Percentiles rank a stretch among this genome's conserved stretches.
Conservation (phyloP, 495 filamentous ascomycete species). For the Aspergillus nidulans region DNA sequence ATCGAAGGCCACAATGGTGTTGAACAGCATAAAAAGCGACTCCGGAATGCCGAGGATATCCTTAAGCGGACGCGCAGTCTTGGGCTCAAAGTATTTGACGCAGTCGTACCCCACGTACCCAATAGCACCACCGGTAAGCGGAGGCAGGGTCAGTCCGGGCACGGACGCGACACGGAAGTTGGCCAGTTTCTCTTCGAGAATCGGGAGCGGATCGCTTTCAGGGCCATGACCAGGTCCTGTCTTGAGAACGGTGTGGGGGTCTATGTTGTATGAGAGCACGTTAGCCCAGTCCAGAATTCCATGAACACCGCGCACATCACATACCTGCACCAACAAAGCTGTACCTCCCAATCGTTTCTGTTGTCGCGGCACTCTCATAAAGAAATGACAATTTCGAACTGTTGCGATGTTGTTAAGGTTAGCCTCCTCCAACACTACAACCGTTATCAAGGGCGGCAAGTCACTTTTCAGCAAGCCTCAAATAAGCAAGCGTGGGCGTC, state of each 20-base stretch:
- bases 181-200: slow-evolving; percentile 73
- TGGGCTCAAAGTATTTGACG: slow-evolving; percentile 94
- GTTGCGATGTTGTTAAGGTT: slow-evolving; percentile 4
- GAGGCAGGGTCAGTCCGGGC: slow-evolving; percentile 74
- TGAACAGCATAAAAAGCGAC: slow-evolving; percentile 95
- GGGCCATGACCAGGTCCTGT: slow-evolving; percentile 85
- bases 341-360: slow-evolving; percentile 86
- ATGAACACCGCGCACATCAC: slow-evolving; percentile 17
- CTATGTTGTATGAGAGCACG: slow-evolving; percentile 29
- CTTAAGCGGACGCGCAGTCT: slow-evolving; percentile 78
- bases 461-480: slow-evolving; percentile 76
- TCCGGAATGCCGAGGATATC: slow-evolving; percentile 87
- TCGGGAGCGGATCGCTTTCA: slow-evolving; percentile 74
- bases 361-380: slow-evolving; percentile 89
- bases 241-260: slow-evolving; percentile 78
- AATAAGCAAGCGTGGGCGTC: slow-evolving; percentile 85
- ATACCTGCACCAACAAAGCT: slow-evolving; percentile 88
- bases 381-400: slow-evolving; percentile 62
- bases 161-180: slow-evolving; percentile 72
- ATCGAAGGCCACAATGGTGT: slow-evolving; percentile 92
- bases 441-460: slow-evolving; percentile 22
- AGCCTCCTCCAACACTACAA: slow-evolving; percentile 8
- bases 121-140: slow-evolving; percentile 85
- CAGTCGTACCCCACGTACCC: slow-evolving; percentile 98
- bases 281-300: neutral